Conservation (phyloP, 2,329 filamentous ascomycete genomes). For the Achaetomium macrosporum region DNA sequence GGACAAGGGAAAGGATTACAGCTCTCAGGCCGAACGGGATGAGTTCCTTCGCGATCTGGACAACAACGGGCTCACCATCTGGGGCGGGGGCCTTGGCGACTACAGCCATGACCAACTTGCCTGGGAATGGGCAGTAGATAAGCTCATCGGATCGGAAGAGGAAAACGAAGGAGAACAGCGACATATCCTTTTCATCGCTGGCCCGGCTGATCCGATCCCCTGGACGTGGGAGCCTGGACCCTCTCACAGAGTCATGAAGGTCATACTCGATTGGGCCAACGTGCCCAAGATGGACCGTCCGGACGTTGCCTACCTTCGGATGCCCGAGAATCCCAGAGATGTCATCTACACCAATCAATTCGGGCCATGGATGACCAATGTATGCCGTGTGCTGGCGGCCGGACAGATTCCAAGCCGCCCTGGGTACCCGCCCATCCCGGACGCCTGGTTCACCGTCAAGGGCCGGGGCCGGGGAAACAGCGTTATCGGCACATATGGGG, state of each 20-base stretch:
- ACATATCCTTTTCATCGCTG: conserved; percentile 18
- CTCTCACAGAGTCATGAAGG: conserved; percentile 10
- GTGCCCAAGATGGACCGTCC: conserved; percentile 13
- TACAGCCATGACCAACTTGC: conserved; percentile 14
- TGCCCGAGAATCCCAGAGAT: conserved; percentile 13
- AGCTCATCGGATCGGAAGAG: neutral
- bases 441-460: conserved; percentile 18
- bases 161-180: neutral
- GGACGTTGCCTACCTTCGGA: conserved; percentile 24
- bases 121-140: conserved; percentile 9
- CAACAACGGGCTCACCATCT: conserved; percentile 8
- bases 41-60: neutral
- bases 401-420: conserved; percentile 17
- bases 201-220: conserved; percentile 16
- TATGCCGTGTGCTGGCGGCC: conserved; percentile 18
- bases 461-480: neutral
- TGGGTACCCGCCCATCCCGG: conserved; percentile 18
- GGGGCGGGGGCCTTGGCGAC: conserved; percentile 15
- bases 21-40: neutral
- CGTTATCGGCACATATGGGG: conserved; percentile 16
- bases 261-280: conserved; percentile 16
- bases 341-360: conserved; percentile 14
- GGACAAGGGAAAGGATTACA: conserved; percentile 16
- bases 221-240: conserved; percentile 13
- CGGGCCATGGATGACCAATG: conserved; percentile 13